These are phyloP conservation scores for Nemania sp. DNA, from an alignment of 2,329 filamentous ascomycete species.

Conservation along the genomic window DNA sequence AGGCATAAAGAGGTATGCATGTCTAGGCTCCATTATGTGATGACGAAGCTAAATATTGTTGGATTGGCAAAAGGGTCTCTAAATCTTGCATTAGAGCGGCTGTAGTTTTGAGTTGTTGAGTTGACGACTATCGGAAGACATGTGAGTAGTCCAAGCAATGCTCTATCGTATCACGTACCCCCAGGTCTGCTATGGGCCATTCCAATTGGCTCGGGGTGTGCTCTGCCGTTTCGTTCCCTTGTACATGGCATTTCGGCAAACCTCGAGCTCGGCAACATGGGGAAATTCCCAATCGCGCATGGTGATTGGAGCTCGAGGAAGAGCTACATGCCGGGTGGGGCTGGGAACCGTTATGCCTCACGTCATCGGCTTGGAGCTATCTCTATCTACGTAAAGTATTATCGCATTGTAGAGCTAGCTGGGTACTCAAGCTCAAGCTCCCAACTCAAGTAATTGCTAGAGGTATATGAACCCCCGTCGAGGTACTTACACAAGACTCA, in stretches of 20 bases:
- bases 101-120: no score
- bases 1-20: background rate
- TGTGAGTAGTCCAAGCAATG: background rate
- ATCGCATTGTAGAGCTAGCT: no score
- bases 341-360: background rate
- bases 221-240: background rate
- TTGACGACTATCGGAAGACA: no score
- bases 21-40: no score
- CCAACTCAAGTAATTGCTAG: no score
- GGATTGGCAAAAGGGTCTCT: no score
- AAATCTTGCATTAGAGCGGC: no score
- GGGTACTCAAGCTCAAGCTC: no score
- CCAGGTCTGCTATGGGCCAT: background rate
- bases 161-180: background rate
- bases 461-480: background rate
- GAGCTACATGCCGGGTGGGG: background rate
- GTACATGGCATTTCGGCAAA: slow-evolving; percentile 22
- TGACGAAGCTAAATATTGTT: no score
- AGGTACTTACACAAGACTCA: background rate
- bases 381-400: background rate
- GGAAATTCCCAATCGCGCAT: slow-evolving; percentile 12
- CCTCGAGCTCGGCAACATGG: slow-evolving; percentile 14
- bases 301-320: background rate
- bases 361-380: background rate
- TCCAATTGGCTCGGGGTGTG: background rate